Conservation (phyloP, 306 rosid species). For the Vigna angularis region DNA sequence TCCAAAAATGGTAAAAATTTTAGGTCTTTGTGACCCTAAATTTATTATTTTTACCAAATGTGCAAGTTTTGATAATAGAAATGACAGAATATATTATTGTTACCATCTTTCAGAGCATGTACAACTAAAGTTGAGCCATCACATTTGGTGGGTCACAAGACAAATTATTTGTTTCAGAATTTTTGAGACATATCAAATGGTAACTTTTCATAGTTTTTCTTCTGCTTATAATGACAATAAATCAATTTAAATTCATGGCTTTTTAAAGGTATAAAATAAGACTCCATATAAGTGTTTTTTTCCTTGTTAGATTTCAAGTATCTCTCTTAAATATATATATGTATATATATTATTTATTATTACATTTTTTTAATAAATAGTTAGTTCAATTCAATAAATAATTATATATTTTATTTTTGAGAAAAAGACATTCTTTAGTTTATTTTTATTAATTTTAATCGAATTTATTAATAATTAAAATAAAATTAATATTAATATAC, state of each 20-base stretch:
- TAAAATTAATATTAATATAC: too few relatives aligned
- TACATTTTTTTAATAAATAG: too few relatives aligned
- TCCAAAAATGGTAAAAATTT: neutral
- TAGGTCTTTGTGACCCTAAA: neutral
- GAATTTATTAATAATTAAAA: too few relatives aligned
- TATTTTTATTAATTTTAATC: too few relatives aligned
- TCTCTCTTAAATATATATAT: too few relatives aligned
- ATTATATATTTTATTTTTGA: too few relatives aligned
- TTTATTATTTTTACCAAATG: neutral
- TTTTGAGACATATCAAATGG: neutral
- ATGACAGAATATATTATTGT: neutral
- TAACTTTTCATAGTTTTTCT: neutral
- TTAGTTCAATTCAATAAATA: too few relatives aligned
- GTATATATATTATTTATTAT: too few relatives aligned
- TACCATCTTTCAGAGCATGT: neutral
- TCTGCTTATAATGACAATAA: neutral
- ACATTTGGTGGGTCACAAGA: neutral
- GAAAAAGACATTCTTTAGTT: too few relatives aligned
- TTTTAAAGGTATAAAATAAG: neutral
- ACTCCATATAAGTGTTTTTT: too few relatives aligned
- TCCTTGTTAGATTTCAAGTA: too few relatives aligned
- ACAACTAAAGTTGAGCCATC: neutral
- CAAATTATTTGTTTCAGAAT: neutral
- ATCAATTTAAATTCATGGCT: neutral
- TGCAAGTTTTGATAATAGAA: neutral